Percentiles rank a stretch among this genome's conserved stretches.
Evolutionary conservation across 768 basidiomycete genomes (phyloP).

Genomic region (Boletus tomentosulus): DNA sequence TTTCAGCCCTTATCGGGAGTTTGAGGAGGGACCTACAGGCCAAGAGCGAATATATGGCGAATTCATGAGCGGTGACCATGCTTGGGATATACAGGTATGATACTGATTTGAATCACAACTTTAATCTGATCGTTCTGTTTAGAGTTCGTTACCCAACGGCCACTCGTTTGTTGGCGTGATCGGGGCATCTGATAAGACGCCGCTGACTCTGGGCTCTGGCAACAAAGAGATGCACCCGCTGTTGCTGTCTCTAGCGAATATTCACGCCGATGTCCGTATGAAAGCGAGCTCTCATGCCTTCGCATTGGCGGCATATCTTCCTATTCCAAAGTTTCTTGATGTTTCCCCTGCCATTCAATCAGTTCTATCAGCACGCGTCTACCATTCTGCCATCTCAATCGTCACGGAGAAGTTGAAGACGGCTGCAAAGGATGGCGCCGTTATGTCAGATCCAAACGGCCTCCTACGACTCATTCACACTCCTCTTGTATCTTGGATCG

Average conservation of each 20-base stretch:
- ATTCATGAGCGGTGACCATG: conserved; percentile 21
- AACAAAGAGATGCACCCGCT: conserved; percentile 31
- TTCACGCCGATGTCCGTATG: conserved; percentile 25
- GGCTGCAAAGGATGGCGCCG: conserved; percentile 25
- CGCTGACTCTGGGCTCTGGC: conserved; percentile 29
- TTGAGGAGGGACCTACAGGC: neutral
- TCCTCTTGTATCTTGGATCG: conserved; percentile 15
- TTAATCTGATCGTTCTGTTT: neutral
- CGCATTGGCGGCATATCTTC: conserved; percentile 27
- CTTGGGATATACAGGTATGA: conserved; percentile 26
- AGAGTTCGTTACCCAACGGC: conserved; percentile 11
- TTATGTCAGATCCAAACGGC: conserved; percentile 27
- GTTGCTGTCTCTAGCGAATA: conserved; percentile 31
- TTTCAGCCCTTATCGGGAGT: conserved; percentile 2
- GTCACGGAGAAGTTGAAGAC: conserved; percentile 28
- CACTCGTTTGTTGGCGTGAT: conserved; percentile 29
- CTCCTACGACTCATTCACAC: conserved; percentile 5
- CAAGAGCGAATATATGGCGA: conserved; percentile 8
- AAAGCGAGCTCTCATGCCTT: conserved; percentile 32
- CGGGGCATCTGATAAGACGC: conserved; percentile 33
- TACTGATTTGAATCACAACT: neutral
- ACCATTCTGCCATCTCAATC: conserved; percentile 29
- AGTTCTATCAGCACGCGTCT: conserved; percentile 26
- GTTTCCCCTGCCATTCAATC: conserved; percentile 18
- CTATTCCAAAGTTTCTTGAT: conserved; percentile 28